Conservation (phyloP, 2,329 filamentous ascomycete species). For the Neopestalotiopsis clavispora region DNA sequence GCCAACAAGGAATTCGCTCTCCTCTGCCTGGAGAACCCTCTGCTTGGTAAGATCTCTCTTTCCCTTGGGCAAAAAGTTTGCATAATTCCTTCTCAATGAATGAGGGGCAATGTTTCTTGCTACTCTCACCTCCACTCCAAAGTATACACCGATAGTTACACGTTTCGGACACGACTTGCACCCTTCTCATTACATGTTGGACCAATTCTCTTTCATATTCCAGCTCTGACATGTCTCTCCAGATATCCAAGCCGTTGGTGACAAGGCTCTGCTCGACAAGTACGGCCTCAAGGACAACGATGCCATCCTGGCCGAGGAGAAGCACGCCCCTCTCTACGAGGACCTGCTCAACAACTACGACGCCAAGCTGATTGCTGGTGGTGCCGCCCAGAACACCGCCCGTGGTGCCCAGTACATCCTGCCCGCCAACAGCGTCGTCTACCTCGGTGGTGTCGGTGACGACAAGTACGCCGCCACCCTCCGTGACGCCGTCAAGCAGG, state of each 20-base stretch:
- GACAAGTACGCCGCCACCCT: conserved; percentile 96
- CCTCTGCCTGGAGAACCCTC: conserved; percentile 94
- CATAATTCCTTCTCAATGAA: neutral
- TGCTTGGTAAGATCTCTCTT: conserved; percentile 72
- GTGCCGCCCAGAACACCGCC: conserved; percentile 96
- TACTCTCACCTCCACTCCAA: neutral
- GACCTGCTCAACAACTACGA: conserved; percentile 91
- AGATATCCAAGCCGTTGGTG: conserved; percentile 91
- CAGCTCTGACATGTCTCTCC: conserved; percentile 8
- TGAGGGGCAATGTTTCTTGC: neutral
- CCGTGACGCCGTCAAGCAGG: conserved; percentile 82
- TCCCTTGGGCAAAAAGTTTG: neutral
- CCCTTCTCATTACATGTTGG: neutral
- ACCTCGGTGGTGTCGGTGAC: conserved; percentile 90
- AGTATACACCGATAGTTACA: neutral
- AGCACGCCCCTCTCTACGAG: conserved; percentile 90
- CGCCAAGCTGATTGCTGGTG: conserved; percentile 93
- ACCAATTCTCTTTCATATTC: no score
- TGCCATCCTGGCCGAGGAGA: conserved; percentile 92
- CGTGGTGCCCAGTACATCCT: conserved; percentile 97
- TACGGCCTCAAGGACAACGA: conserved; percentile 96
- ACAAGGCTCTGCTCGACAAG: conserved; percentile 85
- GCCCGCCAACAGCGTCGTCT: conserved; percentile 85
- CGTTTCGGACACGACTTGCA: neutral
- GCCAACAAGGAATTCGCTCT: conserved; percentile 81